These are phyloP conservation scores for Castanea mollissima DNA, from an alignment of 306 rosid genomes.

Conservation along the genomic window DNA sequence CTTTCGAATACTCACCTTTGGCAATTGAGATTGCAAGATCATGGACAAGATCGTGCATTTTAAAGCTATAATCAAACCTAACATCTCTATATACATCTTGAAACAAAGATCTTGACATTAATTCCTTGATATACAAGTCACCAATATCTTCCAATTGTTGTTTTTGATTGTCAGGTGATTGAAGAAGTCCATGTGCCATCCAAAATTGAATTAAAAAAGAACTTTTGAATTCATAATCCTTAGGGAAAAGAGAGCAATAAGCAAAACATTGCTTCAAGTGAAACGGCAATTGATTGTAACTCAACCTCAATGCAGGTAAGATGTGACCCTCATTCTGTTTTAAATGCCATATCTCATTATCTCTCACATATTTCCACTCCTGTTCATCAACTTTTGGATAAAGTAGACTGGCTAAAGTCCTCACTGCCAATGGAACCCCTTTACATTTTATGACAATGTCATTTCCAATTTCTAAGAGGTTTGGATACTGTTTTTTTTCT, in stretches of 20 bases:
- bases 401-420: neutral
- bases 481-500: neutral
- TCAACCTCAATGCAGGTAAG: slow-evolving; percentile 18
- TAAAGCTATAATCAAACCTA: too few relatives aligned
- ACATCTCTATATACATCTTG: too few relatives aligned
- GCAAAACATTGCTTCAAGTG: slow-evolving; percentile 23
- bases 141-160: too few relatives aligned
- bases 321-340: neutral
- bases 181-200: neutral
- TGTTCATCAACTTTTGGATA: neutral
- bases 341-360: slow-evolving; percentile 23
- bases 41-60: too few relatives aligned
- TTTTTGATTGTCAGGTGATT: too few relatives aligned
- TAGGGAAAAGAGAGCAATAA: slow-evolving; percentile 2
- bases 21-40: too few relatives aligned
- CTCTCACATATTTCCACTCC: neutral
- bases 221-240: neutral
- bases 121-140: too few relatives aligned
- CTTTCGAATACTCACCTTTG: too few relatives aligned
- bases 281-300: slow-evolving; percentile 22
- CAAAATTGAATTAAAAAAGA: neutral
- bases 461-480: neutral
- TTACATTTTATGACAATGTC: slow-evolving; percentile 16
- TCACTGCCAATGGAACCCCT: slow-evolving; percentile 24
- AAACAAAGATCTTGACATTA: neutral